Evolutionary conservation across 2,329 filamentous ascomycete genomes (phyloP).

Genomic region (Diaporthe amygdali): DNA sequence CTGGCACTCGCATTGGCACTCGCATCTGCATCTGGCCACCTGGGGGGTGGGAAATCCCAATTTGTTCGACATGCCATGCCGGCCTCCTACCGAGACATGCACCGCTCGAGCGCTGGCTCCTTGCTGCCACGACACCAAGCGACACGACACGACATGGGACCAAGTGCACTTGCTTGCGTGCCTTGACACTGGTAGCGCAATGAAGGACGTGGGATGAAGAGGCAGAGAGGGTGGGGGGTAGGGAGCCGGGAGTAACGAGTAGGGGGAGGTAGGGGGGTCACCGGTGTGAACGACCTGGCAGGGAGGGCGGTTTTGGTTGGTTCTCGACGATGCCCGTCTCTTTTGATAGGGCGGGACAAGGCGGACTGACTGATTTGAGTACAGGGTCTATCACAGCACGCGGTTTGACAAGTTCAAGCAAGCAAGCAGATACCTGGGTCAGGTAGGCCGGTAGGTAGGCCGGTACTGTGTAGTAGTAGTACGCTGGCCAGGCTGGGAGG

Average conservation of each 20-base stretch:
- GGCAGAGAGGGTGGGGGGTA: slow-evolving; percentile 6
- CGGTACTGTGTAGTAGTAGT: background rate
- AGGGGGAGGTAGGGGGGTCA: background rate
- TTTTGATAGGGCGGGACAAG: background rate
- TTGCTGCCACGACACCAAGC: background rate
- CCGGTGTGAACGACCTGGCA: background rate
- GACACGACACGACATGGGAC: background rate
- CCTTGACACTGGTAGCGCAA: background rate
- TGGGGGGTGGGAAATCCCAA: background rate
- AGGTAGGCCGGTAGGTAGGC: background rate
- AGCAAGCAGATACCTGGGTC: background rate
- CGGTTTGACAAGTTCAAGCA: background rate
- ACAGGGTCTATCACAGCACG: background rate
- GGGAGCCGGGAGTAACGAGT: no score
- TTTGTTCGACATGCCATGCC: slow-evolving; percentile 7
- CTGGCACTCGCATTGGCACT: background rate
- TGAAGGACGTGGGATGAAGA: slow-evolving; percentile 4
- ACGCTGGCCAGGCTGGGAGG: background rate
- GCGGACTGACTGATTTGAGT: background rate
- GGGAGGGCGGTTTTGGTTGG: slow-evolving; percentile 6
- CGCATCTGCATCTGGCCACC: background rate
- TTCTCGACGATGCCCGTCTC: background rate
- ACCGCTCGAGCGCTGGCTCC: background rate
- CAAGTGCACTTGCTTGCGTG: background rate
- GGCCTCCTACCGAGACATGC: background rate